Base-by-base conservation (phyloP, 768 basidiomycete species). In the Amanita molliuscula region DNA sequence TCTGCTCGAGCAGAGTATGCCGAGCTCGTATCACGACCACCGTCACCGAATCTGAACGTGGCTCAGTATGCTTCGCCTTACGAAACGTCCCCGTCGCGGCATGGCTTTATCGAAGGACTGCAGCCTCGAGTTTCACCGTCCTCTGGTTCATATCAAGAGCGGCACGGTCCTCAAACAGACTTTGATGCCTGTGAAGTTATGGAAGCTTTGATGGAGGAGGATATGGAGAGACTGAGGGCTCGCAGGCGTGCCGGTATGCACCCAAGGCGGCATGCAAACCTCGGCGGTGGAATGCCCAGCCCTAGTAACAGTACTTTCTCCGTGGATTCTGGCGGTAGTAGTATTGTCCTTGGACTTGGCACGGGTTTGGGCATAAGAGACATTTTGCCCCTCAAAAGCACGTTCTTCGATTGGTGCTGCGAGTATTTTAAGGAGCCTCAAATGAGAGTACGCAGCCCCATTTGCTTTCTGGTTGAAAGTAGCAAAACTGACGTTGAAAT, bases 401-500 rank as follows among this genome's bases (percentile, higher is more conserved):
- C 79, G 7, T 95, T 89, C 68, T 99, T 85, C 61, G 95, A 97
- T 60, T 97, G 92, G 89, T 92, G 92, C 53, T 79, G 81, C 59
- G 94, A 98, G 61, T 98, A 98, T 63, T 99, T 97, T 71, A 92
- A 87, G 54, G 94, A 97, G 63, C 92, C 95, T 3, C 96, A 99
- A 65, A 98, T 99, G 95, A 84, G 91, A 74, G 93, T 95, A 62
- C 59, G 81, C 58, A 23, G 4, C 11, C 11, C 52, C 45, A 28
- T 31, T 36, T 8, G 11, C 31, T 13, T 42, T 48, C 11, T 43
- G 44, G 7, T 48, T 36, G 2, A 35, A 13, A 29, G n/a, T 10
- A 11, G 38, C 29, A 18, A 6, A 23, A 37, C 13, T 38, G 25
- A 47, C 7, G 34, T 34, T 51, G 28, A 42, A 46, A 2, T 38